These are phyloP conservation scores for Pisolithus tinctorius DNA, from an alignment of 768 basidiomycete genomes.

Conservation along the genomic window DNA sequence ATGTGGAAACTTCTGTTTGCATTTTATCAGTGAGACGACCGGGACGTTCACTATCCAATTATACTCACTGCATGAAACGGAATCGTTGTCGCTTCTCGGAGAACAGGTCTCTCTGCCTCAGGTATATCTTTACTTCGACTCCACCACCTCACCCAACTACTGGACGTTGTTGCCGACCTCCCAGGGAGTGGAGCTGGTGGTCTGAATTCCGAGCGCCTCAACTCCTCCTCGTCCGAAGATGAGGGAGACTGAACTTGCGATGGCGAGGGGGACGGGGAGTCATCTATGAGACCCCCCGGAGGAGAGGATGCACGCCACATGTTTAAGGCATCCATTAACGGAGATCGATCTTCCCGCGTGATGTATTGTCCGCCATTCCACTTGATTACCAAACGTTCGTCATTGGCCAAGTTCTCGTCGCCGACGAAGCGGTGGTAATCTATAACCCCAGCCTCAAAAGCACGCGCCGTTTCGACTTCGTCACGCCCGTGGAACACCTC, in stretches of 20 bases:
- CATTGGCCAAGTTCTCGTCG: conserved; percentile 52
- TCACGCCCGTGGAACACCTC: conserved; percentile 30
- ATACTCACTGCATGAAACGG: conserved; percentile 18
- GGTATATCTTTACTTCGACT: conserved; percentile 45
- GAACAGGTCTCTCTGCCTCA: conserved; percentile 13
- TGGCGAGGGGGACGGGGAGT: conserved; percentile 4
- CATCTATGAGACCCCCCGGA: conserved; percentile 13
- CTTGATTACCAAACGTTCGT: conserved; percentile 63
- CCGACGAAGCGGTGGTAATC: conserved; percentile 60
- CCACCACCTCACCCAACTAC: conserved; percentile 87
- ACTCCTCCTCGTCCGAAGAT: conserved; percentile 18
- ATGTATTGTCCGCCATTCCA: conserved; percentile 75
- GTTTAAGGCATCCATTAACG: conserved; percentile 66
- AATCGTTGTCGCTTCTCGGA: conserved; percentile 19
- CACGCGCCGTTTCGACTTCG: conserved; percentile 46
- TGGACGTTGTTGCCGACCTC: conserved; percentile 44
- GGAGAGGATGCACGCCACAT: conserved; percentile 53
- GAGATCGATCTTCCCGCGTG: conserved; percentile 66
- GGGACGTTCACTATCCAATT: neutral
- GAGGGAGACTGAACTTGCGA: conserved; percentile 25
- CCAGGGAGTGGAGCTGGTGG: conserved; percentile 31
- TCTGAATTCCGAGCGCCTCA: conserved; percentile 32
- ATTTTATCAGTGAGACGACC: neutral
- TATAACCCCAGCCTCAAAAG: conserved; percentile 58
- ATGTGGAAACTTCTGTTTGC: conserved; percentile 9